Conservation (phyloP, 2,329 filamentous ascomycete species). For the Colletotrichum eleusines region DNA sequence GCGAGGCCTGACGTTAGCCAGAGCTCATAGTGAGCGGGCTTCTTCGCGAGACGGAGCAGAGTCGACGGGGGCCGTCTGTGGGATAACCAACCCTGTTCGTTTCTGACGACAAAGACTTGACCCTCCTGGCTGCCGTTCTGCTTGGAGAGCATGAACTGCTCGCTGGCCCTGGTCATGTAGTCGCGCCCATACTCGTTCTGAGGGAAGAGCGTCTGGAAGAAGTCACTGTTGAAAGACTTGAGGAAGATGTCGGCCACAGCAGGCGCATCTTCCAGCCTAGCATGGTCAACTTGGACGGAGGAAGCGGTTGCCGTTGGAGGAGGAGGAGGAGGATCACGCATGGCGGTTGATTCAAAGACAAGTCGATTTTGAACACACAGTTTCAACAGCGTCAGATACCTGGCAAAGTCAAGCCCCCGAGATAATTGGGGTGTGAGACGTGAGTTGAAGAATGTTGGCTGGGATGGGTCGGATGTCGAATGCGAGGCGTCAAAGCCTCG, state of each 20-base stretch:
- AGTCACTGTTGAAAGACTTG: constrained; percentile 37
- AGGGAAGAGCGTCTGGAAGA: constrained; percentile 35
- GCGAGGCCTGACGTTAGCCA: not conserved
- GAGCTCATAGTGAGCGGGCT: not conserved
- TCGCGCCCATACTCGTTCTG: constrained; percentile 34
- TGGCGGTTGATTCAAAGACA: not conserved
- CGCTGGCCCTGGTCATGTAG: constrained; percentile 26
- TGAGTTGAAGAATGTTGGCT: constrained; percentile 8
- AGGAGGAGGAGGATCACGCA: not conserved
- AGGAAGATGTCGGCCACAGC: constrained; percentile 37
- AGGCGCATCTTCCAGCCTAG: constrained; percentile 27
- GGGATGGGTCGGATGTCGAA: not conserved
- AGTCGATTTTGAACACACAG: not conserved
- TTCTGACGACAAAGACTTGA: constrained; percentile 32
- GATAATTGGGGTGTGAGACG: constrained; percentile 11
- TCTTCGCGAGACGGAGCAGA: constrained; percentile 1
- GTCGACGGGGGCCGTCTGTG: not conserved
- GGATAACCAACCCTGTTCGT: constrained; percentile 16
- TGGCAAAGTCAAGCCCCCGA: not conserved
- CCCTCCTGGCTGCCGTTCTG: constrained; percentile 23
- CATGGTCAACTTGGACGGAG: constrained; percentile 20
- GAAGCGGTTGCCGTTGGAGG: not conserved
- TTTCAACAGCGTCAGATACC: not conserved
- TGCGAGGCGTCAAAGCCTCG: not conserved
- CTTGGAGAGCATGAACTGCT: constrained; percentile 32